Evolutionary conservation across 139 green algal species (phyloP), one percentile per base, ranked within the genome.

Genomic region (Gonium pectorale): DNA sequence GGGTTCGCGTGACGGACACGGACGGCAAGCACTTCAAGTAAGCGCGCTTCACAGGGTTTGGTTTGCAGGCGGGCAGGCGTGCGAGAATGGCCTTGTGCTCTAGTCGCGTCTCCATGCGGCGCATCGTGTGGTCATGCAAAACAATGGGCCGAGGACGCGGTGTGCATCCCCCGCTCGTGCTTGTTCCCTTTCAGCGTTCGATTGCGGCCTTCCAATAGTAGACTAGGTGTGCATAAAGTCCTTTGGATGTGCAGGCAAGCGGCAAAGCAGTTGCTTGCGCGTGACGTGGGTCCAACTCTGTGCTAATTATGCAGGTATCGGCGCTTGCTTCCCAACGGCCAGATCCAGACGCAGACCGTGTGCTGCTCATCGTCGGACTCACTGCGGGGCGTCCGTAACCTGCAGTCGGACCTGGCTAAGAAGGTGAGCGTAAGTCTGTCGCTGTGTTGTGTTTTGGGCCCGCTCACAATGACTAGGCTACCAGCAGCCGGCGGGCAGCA

Each of bases 321-420:
- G 26, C 79, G 79, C 8, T 26, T 67, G 79, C 79, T 85, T 33
- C 79, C 79, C 46, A 68, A 77, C 79, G 64, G 64, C 63, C 35
- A 27, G n/a, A 41, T 85, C 15, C 79, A 85, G 79, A 85, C 79
- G 37, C 79, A 85, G 79, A 77, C 64, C 15, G 79, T 85, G 49
- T 52, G 26, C 64, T 78, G 64, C 49, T 78, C 79, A 4, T 33
- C 79, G 1, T 85, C 79, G 27, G 79, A 85, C 49, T 43, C 43
- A 5, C 19, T 85, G 35, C 41, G 64, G 3, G 63, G 64, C 33
- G 52, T 85, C 8, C 63, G 64, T 17, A 85, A 85, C 64, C 79
- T 85, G 49, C 79, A 67, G n/a, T 64, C 77, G 11, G 77, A 73
- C 44, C 43, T 83, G 19, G 77, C 77, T 11, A 21, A 60, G n/a